phyloP scores from a whole-genome alignment of 106 monocot species.

The Dendrobium huoshanense region DNA sequence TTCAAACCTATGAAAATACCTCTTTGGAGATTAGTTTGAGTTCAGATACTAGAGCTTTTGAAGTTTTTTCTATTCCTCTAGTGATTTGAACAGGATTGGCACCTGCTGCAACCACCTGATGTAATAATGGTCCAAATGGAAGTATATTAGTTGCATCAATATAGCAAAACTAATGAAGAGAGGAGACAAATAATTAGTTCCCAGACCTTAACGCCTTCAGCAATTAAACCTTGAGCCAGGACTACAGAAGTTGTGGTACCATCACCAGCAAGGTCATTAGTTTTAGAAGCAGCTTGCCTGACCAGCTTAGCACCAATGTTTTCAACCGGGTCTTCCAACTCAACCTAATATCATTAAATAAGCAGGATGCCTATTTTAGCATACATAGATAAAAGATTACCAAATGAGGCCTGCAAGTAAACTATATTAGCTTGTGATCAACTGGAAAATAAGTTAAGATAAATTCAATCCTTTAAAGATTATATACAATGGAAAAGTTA shows the following conservation, averaged over 20 bases:
- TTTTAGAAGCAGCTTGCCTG: constrained; percentile 95
- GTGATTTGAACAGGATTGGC: constrained; percentile 80
- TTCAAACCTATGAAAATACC: constrained; percentile 21
- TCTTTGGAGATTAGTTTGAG: constrained; percentile 61
- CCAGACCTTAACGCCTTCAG: constrained; percentile 84
- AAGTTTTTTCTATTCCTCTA: constrained; percentile 70
- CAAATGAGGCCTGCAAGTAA: not conserved
- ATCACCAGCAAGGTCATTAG: constrained; percentile 96
- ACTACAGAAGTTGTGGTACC: constrained; percentile 96
- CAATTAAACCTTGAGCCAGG: constrained; percentile 92
- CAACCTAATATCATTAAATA: constrained; percentile 38
- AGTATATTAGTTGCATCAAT: not conserved
- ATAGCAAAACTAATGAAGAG: not conserved
- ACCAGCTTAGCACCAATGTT: constrained; percentile 96
- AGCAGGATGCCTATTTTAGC: not conserved
- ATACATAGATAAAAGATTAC: not conserved
- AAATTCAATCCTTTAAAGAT: not conserved
- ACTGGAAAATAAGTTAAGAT: not conserved
- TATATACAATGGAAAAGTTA: not conserved
- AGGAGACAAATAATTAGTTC: not conserved
- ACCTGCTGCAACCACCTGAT: constrained; percentile 37
- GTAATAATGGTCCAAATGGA: not conserved
- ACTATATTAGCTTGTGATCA: not conserved
- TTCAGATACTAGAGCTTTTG: constrained; percentile 54
- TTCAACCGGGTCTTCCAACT: constrained; percentile 92